Conservation (phyloP, 805 yeast genomes). For the Starmerella potacharoeniae region DNA sequence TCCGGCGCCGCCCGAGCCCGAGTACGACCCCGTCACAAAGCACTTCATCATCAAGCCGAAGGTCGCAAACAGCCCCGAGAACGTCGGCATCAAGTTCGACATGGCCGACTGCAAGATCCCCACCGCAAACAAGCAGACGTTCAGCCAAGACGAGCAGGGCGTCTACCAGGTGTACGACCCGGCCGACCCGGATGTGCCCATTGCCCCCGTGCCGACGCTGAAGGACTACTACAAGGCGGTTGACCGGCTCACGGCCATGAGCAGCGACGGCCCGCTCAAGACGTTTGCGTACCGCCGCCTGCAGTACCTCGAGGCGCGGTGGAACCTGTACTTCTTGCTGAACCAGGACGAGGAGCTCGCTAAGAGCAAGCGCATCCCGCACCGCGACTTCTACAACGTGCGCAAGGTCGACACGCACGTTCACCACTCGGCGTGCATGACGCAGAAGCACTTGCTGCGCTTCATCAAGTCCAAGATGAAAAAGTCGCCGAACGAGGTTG, state of each 20-base stretch:
- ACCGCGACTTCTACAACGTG: conserved; percentile 92
- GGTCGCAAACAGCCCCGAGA: conserved; percentile 32
- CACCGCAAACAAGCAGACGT: conserved; percentile 32
- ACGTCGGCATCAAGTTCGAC: conserved; percentile 44
- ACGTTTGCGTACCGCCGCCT: conserved; percentile 90
- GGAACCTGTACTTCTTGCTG: conserved; percentile 79
- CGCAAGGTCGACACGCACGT: conserved; percentile 97
- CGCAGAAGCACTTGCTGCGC: conserved; percentile 89
- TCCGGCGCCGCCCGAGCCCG: conserved; percentile 90
- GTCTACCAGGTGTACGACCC: conserved; percentile 52
- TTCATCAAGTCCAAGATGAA: conserved; percentile 91
- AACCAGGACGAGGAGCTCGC: conserved; percentile 90
- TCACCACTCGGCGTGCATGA: conserved; percentile 98
- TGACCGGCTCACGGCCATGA: conserved; percentile 56
- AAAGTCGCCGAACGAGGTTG: conserved; percentile 75
- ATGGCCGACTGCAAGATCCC: conserved; percentile 49
- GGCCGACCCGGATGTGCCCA: conserved; percentile 24
- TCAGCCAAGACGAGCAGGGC: conserved; percentile 46
- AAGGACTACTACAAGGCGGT: conserved; percentile 78
- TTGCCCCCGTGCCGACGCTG: conserved; percentile 59
- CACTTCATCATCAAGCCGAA: conserved; percentile 31
- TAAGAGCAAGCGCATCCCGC: conserved; percentile 85
- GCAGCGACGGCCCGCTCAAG: conserved; percentile 93
- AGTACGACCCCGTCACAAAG: conserved; percentile 55
- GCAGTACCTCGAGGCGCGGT: conserved; percentile 89